A percentile compares a stretch with the other conserved stretches of the same genome.
Conservation (phyloP, 306 rosid species). For the Rosa chinensis region DNA sequence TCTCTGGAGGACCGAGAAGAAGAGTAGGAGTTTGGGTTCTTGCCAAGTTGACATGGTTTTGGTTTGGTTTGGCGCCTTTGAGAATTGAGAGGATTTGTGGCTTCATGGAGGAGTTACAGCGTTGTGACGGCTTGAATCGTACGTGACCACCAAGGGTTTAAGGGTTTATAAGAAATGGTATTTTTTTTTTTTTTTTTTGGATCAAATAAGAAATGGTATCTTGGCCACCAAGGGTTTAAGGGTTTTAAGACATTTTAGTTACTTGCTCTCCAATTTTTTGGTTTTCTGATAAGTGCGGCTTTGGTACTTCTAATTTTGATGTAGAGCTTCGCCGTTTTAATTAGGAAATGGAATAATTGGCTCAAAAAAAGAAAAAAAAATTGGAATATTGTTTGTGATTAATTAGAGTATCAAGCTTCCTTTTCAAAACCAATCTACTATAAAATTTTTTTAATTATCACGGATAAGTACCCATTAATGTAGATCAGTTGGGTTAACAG, state of each 20-base stretch:
- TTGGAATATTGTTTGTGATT: no score
- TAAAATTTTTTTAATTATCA: no score
- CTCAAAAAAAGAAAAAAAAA: no score
- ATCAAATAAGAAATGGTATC: neutral
- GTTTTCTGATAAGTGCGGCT: no score
- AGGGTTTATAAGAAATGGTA: neutral
- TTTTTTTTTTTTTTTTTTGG: neutral
- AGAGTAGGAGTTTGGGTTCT: slow-evolving; percentile 23
- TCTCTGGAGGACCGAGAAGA: slow-evolving; percentile 63
- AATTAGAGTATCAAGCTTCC: no score
- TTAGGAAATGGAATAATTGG: neutral
- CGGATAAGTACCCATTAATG: no score
- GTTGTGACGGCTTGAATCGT: neutral
- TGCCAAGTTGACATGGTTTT: neutral
- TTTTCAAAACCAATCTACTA: no score
- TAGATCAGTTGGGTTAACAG: no score
- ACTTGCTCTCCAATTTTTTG: no score
- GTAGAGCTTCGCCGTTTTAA: no score
- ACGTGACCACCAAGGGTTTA: neutral
- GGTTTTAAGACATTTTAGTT: neutral
- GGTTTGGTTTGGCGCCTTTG: slow-evolving; percentile 4
- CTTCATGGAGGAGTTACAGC: neutral
- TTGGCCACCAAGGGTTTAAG: neutral
- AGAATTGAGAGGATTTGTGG: neutral
- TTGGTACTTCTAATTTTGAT: no score